Percentiles rank a stretch among this genome's conserved stretches.
phyloP scores from a whole-genome alignment of 148 eudicot genomes.

The Simmondsia chinensis region DNA sequence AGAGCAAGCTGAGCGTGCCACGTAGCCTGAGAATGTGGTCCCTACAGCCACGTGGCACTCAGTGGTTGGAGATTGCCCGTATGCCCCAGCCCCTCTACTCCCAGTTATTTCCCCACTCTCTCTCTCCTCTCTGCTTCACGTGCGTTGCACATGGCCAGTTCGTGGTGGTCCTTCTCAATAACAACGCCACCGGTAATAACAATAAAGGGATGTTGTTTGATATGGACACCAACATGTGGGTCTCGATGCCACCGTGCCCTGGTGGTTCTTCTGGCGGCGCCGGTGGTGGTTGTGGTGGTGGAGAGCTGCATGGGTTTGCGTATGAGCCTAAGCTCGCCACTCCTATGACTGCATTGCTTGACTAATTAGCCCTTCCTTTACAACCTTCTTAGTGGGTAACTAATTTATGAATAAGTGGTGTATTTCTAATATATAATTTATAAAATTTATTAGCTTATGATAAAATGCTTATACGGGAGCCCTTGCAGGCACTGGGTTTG shows the following conservation, averaged over 20 bases:
- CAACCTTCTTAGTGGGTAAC: conserved; percentile 25
- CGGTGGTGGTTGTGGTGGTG: conserved; percentile 5
- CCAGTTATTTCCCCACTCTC: too few relatives aligned
- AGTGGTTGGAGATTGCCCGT: conserved; percentile 85
- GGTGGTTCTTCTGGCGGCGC: neutral
- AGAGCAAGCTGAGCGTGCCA: conserved; percentile 88
- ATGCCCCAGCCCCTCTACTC: conserved; percentile 81
- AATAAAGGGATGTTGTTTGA: conserved; percentile 67
- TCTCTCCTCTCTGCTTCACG: too few relatives aligned
- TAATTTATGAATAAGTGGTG: too few relatives aligned
- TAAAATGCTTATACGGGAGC: too few relatives aligned
- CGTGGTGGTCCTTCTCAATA: conserved; percentile 40
- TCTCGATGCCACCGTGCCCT: conserved; percentile 71
- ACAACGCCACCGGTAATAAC: too few relatives aligned
- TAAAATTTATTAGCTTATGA: too few relatives aligned
- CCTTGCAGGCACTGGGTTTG: too few relatives aligned
- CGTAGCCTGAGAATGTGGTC: conserved; percentile 70
- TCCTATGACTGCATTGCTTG: conserved; percentile 65
- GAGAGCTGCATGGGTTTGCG: conserved; percentile 69
- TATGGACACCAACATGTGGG: conserved; percentile 49
- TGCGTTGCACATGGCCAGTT: conserved; percentile 80
- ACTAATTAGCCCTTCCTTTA: conserved; percentile 54
- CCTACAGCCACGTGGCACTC: conserved; percentile 51
- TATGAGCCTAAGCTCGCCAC: conserved; percentile 74
- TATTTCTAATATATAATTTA: too few relatives aligned